A percentile compares a stretch with the other conserved stretches of the same genome.
These are phyloP conservation scores for Eimeria praecox DNA, from an alignment of 169 alveolate species.

Conservation along the genomic window DNA sequence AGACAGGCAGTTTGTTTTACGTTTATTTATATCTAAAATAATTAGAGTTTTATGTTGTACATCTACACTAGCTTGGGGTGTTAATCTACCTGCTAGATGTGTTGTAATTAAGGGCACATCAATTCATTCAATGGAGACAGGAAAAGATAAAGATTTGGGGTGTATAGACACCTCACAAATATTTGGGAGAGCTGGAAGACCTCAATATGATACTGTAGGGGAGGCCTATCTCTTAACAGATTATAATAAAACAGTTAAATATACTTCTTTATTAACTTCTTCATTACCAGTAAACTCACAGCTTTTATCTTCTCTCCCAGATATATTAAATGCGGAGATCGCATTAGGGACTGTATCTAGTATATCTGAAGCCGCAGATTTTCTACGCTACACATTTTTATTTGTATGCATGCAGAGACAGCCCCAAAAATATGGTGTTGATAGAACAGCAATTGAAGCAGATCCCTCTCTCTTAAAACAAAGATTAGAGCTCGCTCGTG, in stretches of 20 bases:
- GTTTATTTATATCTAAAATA: conserved; percentile 96
- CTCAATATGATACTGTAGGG: conserved; percentile 98
- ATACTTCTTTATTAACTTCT: conserved; percentile 22
- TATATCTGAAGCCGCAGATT: conserved; percentile 96
- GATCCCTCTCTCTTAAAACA: background rate
- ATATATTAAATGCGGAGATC: conserved; percentile 99
- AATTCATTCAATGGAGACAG: conserved; percentile 95
- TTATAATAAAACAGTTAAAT: background rate
- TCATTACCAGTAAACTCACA: conserved; percentile 96
- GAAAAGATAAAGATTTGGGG: conserved; percentile 98
- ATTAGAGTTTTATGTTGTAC: conserved; percentile 98
- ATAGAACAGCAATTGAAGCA: background rate
- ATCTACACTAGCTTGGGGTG: conserved; percentile 99
- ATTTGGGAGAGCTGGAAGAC: conserved; percentile 99
- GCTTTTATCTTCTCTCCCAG: conserved; percentile 94
- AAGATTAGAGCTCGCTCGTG: background rate
- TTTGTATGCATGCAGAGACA: conserved; percentile 93
- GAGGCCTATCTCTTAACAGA: conserved; percentile 87
- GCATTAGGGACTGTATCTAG: conserved; percentile 92
- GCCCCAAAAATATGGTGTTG: conserved; percentile 5
- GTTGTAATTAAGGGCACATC: conserved; percentile 99
- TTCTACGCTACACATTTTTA: conserved; percentile 98
- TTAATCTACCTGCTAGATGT: conserved; percentile 99
- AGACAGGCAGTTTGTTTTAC: conserved; percentile 97
- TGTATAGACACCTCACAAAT: conserved; percentile 98